phyloP scores from a whole-genome alignment of 768 basidiomycete species.

The Podaxis sp. region DNA sequence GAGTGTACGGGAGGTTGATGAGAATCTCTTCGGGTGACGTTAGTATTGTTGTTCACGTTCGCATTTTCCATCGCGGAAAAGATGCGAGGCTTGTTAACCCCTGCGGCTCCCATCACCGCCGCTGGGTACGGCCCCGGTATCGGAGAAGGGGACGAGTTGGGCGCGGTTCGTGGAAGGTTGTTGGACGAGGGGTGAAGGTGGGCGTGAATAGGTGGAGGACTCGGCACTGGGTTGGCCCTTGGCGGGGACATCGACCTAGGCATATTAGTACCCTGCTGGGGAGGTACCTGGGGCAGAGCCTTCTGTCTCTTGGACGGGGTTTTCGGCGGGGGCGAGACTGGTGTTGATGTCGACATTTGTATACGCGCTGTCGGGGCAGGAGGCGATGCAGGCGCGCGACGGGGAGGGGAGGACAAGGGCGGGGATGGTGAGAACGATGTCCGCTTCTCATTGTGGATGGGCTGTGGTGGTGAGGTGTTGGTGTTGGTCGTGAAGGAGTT shows the following conservation, averaged over 20 bases:
- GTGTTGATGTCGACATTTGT: neutral
- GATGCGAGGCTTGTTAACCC: constrained; percentile 57
- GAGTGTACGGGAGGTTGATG: constrained; percentile 10
- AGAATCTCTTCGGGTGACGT: neutral
- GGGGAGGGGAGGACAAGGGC: neutral
- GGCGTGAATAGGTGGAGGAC: neutral
- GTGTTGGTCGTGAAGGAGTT: constrained; percentile 2
- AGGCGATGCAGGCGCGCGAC: constrained; percentile 4
- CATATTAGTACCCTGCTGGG: neutral
- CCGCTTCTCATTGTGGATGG: neutral
- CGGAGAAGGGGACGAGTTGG: constrained; percentile 10
- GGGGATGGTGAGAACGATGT: neutral
- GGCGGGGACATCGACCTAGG: constrained; percentile 2
- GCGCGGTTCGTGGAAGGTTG: constrained; percentile 4
- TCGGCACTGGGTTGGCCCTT: neutral
- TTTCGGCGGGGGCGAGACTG: neutral
- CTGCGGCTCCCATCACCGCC: constrained; percentile 20
- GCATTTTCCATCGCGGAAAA: constrained; percentile 53
- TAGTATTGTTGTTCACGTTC: neutral
- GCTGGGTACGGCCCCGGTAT: constrained; percentile 23
- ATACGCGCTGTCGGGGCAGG: neutral
- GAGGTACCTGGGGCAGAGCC: constrained; percentile 6
- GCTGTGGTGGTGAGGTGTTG: neutral
- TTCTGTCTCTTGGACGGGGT: constrained; percentile 5
- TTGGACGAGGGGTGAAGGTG: neutral